Base-by-base conservation (phyloP, 352 stramenopile genomes). In the Aphanomyces invadans region DNA sequence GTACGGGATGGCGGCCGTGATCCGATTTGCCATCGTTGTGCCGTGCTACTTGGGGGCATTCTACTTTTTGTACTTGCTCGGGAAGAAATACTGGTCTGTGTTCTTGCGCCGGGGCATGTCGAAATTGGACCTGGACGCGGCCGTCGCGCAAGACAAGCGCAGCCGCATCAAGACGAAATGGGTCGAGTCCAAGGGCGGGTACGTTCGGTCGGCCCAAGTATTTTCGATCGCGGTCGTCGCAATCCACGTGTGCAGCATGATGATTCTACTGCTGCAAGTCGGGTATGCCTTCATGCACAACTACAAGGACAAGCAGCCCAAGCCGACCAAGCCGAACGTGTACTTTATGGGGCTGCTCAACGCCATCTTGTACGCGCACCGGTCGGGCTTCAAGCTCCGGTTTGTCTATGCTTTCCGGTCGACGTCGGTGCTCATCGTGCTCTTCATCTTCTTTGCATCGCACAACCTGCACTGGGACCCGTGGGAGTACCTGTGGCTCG, bases 261-360 rank as follows among this genome's bases (percentile, higher is more conserved):
- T 82, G 36, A 79, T 87, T 32, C 72, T 91, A 7, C 67, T 91
- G 23, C 59, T 91, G 42, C 2, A 77, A 77, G 21, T 69, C 74
- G 25, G 70, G 76, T 32, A 66, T 0, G 21, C 33, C 31, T 67
- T 59, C 31, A 57, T 67, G 9, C 1, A 48, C 23, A 73, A 68
- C 31, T 62, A 73, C 32, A 73, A 64, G 38, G 26, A 70, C 32
- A 62, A 71, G 29, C 39, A 65, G 0, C 39, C 57, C 17, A 68
- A 70, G 12, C 72, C 73, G 1, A 74, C 76, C 10, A 81, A 87
- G 63, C 80, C 80, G 4, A 88, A 89, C 10, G 80, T 89, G 53
- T 90, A 90, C 70, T 90, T 87, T 69, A 89, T 92, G 81, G 83
- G 83, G 11, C 88, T 92, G 62, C 64, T 92, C 38, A 92, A 92